Base-by-base conservation (phyloP, 257 asterid species). In the Gardenia jasminoides region DNA sequence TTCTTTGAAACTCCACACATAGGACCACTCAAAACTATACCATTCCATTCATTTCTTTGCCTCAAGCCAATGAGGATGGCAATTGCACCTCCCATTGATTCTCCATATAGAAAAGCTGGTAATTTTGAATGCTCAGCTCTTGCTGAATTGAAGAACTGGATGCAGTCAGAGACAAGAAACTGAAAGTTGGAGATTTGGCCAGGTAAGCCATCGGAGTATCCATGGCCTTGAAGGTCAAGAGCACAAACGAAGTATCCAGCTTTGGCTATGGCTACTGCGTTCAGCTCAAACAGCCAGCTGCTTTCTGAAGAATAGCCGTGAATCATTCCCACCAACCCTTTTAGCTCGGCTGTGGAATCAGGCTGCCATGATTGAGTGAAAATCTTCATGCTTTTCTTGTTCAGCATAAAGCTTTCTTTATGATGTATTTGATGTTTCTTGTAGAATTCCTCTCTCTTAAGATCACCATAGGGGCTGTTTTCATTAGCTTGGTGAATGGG, bases 241-340 rank as follows among this genome's bases (percentile, higher is more conserved):
- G 98, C 89, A 30, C 86, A 89, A 17, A 89, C 94, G 24, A 86
- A 71, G 87, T 88, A 89, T 2, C 97, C 98, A 7, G 91, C 80
- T 86, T 88, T 90, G 6, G 94, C 98, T 13, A 88, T 47, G 54
- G 97, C 96, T 4, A 92, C 91, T 2, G 98, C 92, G 76, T 88
- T 92, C 5, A 94, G 89, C 81, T 94, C 97, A 22, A 78, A 89
- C 30, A 91, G 86, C 97, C 98, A 92, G 68, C 97, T 83, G 67
- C 97, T 92, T 78, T 94, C 96, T 0, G 89, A 84, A 75, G 88
- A 89, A 89, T 90, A 94, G 76, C 98, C 97, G 62, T 94, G 98
- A 76, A 94, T 82, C 97, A 92, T 92, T 82, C 85, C 93, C 0
- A 94, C 85, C 24, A 92, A 47, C n/a, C 92, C 98, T 77, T 80